Percentiles rank a stretch among this genome's conserved stretches.
These are phyloP conservation scores for Tylopilus balloui DNA, from an alignment of 768 basidiomycete species.

Conservation along the genomic window DNA sequence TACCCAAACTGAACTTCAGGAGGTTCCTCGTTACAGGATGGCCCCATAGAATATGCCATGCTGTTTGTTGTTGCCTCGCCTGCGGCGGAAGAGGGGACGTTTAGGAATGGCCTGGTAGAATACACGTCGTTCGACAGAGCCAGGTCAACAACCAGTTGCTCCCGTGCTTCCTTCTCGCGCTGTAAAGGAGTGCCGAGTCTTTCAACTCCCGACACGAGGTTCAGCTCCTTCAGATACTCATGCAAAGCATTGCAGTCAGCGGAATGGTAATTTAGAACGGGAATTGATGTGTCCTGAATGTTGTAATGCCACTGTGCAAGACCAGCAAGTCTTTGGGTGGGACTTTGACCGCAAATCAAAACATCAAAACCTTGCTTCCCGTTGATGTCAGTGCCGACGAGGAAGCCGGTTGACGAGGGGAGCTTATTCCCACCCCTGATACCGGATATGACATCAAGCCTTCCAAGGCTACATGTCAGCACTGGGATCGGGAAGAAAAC, in stretches of 20 bases:
- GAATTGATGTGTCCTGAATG: slow-evolving; percentile 43
- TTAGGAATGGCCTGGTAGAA: slow-evolving; percentile 41
- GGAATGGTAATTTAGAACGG: slow-evolving; percentile 37
- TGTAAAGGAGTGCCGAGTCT: slow-evolving; percentile 39
- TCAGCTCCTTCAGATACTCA: slow-evolving; percentile 41
- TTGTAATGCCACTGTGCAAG: slow-evolving; percentile 52
- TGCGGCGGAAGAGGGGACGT: slow-evolving; percentile 7
- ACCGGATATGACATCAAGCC: slow-evolving; percentile 60
- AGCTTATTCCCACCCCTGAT: slow-evolving; percentile 45
- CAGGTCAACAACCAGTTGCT: slow-evolving; percentile 63
- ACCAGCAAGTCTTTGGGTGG: slow-evolving; percentile 34
- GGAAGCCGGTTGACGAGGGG: slow-evolving; percentile 50
- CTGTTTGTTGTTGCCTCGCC: slow-evolving; percentile 9
- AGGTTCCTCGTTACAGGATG: slow-evolving; percentile 52
- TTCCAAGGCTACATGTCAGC: slow-evolving; percentile 24
- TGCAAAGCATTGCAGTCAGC: slow-evolving; percentile 33
- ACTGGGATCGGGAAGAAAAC: not conserved
- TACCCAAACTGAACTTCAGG: slow-evolving; percentile 61
- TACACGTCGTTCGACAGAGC: slow-evolving; percentile 55
- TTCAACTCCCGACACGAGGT: slow-evolving; percentile 37
- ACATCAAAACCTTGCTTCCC: slow-evolving; percentile 51
- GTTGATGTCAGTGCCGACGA: slow-evolving; percentile 51
- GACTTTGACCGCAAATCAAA: slow-evolving; percentile 45
- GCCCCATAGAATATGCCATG: slow-evolving; percentile 24
- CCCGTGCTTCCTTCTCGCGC: slow-evolving; percentile 51